Evolutionary conservation across 306 rosid genomes (phyloP), one percentile per base, ranked within the genome.

Genomic region (Pterocarpus santalinus): DNA sequence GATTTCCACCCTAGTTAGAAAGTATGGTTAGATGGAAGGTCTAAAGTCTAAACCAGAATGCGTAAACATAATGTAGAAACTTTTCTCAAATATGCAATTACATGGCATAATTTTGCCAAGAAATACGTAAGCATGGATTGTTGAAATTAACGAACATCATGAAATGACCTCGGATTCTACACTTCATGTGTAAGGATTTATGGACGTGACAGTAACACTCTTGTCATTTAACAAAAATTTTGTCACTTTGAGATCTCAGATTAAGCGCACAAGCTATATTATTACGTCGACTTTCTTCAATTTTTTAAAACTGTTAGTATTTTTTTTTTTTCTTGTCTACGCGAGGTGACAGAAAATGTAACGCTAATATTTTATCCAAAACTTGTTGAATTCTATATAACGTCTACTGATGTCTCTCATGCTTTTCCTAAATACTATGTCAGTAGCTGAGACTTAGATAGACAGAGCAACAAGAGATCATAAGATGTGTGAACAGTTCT

Each of bases 381-480:
- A 22, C 15, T 47, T 36, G 44, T 15, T 35, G 53, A 34, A 63
- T 34, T 56, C 41, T 36, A 65, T 69, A 46, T 30, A 51, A 39
- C 30, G 8, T 52, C 63, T 7, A 6, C 47, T 30, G 14, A 7
- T 15, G 41, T 51, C 44, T 51, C 44, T 69, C 39, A 11, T 33
- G 52, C 66, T 16, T 74, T 61, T 51, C 14, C 12, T 47, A 17
- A 70, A 32, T 52, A 44, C 30, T 39, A 71, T 80, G 73, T 74
- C 75, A 60, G 16, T 8, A 66, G 38, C 81, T 44, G 57, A 17
- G 82, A 71, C 10, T 80, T 44, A 61, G 82, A 71, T 7, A 72
- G 61, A 47, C 56, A 65, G 34, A 57, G 65, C 51, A 76, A 75
- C 68, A 47, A 79, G 70, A 69, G 80, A 47, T 33, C 78, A 12